Evolutionary conservation across 139 green algal genomes (phyloP).

Genomic region (Picochlorum sp.): DNA sequence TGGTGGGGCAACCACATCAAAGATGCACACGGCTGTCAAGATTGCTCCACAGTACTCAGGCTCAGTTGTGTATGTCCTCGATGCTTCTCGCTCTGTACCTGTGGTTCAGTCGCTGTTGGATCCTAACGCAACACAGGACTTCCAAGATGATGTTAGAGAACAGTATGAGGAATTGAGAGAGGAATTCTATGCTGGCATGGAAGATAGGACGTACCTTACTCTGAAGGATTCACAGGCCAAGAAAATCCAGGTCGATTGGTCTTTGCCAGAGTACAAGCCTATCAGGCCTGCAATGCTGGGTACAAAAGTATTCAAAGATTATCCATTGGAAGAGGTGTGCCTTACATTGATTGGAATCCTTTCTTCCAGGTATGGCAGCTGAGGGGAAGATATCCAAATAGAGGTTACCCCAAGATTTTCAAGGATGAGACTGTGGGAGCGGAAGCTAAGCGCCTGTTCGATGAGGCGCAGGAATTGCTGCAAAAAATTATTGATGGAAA

Average conservation of each 20-base stretch:
- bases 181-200: constrained; percentile 93
- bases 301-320: constrained; percentile 62
- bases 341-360: constrained; percentile 98
- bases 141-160: constrained; percentile 70
- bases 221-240: constrained; percentile 38
- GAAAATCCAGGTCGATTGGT: constrained; percentile 72
- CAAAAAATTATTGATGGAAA: constrained; percentile 82
- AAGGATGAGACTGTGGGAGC: constrained; percentile 91
- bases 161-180: constrained; percentile 90
- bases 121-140: constrained; percentile 20
- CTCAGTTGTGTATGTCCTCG: constrained; percentile 88
- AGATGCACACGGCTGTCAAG: constrained; percentile 99
- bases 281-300: constrained; percentile 65
- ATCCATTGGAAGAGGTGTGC: constrained; percentile 86
- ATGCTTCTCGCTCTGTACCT: constrained; percentile 86
- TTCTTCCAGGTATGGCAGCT: constrained; percentile 99
- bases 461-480: constrained; percentile 80
- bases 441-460: constrained; percentile 96
- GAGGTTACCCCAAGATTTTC: constrained; percentile 99
- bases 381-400: constrained; percentile 94
- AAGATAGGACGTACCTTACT: constrained; percentile 85
- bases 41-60: constrained; percentile 83
- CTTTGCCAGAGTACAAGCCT: constrained; percentile 61
- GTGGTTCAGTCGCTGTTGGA: constrained; percentile 86
- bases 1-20: constrained; percentile 92